Evolutionary conservation across 73 alveolate species (phyloP).

Genomic region (Paraurostyla sp.): DNA sequence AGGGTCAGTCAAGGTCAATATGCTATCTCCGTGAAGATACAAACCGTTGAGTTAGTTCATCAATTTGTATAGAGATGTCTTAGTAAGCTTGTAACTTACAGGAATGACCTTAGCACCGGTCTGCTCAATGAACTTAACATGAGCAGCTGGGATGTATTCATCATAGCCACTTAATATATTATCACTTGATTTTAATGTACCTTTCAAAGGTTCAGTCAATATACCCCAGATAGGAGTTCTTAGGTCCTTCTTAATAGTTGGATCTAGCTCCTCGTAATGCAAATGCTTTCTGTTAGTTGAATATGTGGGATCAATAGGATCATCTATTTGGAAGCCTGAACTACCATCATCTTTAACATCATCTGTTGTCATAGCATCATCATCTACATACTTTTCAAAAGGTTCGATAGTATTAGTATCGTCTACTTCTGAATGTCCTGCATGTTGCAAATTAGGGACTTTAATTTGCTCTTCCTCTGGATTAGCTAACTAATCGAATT

Average conservation of each 20-base stretch:
- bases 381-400: too few species aligned
- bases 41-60: conserved; percentile 11
- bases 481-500: neutral
- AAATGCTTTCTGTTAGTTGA: neutral
- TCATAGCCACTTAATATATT: neutral
- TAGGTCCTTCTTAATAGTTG: neutral
- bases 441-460: neutral
- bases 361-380: neutral
- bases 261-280: neutral
- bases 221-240: conserved; percentile 34
- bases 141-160: conserved; percentile 31
- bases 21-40: conserved; percentile 1
- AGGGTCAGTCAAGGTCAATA: neutral
- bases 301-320: neutral
- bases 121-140: conserved; percentile 6
- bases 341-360: neutral
- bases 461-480: neutral
- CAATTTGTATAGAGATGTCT: neutral
- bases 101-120: conserved; percentile 22
- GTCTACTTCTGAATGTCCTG: too few species aligned
- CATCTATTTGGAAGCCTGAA: neutral
- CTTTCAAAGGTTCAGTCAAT: conserved; percentile 4
- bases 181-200: neutral
- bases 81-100: neutral
- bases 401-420: too few species aligned